Base-by-base conservation (phyloP, 768 basidiomycete genomes). In the Naganishia kalamii region DNA sequence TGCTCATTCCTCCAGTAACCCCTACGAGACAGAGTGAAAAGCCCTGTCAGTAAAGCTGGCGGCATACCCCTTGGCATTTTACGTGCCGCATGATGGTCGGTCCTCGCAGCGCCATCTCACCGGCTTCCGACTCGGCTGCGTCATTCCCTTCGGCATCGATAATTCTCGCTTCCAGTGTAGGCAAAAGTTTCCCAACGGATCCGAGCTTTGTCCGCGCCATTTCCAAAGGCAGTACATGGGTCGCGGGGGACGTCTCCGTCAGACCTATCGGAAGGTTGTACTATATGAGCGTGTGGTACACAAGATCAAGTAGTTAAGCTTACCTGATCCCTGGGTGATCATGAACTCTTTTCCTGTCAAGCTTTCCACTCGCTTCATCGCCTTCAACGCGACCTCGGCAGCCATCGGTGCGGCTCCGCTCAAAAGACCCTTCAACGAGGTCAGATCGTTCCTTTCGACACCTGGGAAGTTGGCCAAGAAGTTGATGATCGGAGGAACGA, bases 401-500 rank as follows among this genome's bases (percentile, higher is more conserved):
- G 87, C 86, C 3, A 92, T 78, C 0, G 92, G 91, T 1, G 92
- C 92, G 0, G 90, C 92, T 2, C 89, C 91, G 3, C 85, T 88
- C 66, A 85, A 81, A 33, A 92, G 69, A 2, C 82, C 71, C 19
- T 80, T 72, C 15, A 92, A 71, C 1, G 84, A 83, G 0, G 82
- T 82, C 57, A 92, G 69, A 71, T 92, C 82, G 74, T 87, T 86
- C 72, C 87, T 79, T 62, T 84, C 83, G 3, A 89, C 82, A 13
- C 77, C 63, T 12, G 85, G 83, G 69, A 89, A 87, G 64, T 87
- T 84, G 3, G 85, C 79, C 44, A 96, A 81, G 0, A 85, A 82
- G 15, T 93, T 85, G 15, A 92, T 78, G 19, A 96, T 85, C 0
- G 92, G 91, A 0, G 92, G 92, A 13, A 78, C 77, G 13, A 75